Percentiles rank a stretch among this genome's conserved stretches.
Evolutionary conservation across 2,329 filamentous ascomycete species (phyloP).

Genomic region (Hymenoscyphus fraxineus): DNA sequence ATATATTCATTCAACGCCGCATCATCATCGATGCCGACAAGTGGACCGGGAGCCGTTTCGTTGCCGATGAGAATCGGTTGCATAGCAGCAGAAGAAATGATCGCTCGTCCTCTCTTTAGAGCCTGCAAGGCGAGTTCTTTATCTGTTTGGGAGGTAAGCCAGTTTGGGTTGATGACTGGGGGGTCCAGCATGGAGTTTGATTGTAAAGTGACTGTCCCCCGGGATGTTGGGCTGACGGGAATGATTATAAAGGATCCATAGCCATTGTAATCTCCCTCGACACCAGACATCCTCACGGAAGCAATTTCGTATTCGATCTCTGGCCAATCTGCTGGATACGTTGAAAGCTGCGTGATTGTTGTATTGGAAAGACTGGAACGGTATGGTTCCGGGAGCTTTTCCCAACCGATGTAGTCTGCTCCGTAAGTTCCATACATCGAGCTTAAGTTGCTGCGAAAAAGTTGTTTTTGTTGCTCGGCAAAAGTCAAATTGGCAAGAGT

Average conservation of each 20-base stretch:
- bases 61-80: constrained; percentile 6
- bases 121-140: constrained; percentile 41
- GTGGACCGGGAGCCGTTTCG: constrained; percentile 11
- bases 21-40: constrained; percentile 12
- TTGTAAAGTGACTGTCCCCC: constrained; percentile 41
- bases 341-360: constrained; percentile 3
- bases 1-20: constrained; percentile 16
- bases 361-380: not conserved
- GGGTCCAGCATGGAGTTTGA: constrained; percentile 33
- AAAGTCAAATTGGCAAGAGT: constrained; percentile 1
- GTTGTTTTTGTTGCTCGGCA: not conserved
- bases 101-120: constrained; percentile 41
- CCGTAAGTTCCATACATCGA: not conserved
- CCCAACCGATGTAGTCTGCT: constrained; percentile 16
- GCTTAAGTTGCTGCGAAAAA: not conserved
- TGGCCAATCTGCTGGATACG: constrained; percentile 9
- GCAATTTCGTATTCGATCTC: constrained; percentile 9
- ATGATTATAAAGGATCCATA: constrained; percentile 16
- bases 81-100: constrained; percentile 12
- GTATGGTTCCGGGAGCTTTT: constrained; percentile 15
- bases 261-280: not conserved
- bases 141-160: constrained; percentile 42
- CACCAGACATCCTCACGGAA: not conserved
- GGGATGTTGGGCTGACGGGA: constrained; percentile 39
- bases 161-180: constrained; percentile 43